phyloP scores from a whole-genome alignment of 345 rosid species.

The Boechera stricta region DNA sequence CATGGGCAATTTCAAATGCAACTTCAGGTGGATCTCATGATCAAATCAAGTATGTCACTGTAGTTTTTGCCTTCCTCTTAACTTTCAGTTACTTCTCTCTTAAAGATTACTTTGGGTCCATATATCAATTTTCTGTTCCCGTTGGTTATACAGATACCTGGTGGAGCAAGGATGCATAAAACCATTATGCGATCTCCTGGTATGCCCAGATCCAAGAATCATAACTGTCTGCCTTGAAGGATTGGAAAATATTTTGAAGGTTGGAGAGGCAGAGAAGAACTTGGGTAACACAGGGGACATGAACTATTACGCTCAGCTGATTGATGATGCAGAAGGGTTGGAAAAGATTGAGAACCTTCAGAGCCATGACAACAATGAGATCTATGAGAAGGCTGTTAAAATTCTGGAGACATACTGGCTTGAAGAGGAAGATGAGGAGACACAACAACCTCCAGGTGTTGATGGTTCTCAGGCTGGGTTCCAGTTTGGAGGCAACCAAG shows the following conservation, averaged over 20 bases:
- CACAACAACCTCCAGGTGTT: conserved; percentile 63
- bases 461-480: conserved; percentile 62
- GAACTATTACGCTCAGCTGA: conserved; percentile 69
- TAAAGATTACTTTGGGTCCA: background rate
- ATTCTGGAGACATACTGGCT: conserved; percentile 85
- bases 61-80: background rate
- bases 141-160: conserved; percentile 49
- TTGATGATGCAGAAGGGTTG: conserved; percentile 85
- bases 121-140: background rate
- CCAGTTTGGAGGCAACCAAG: conserved; percentile 68
- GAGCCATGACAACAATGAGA: conserved; percentile 82
- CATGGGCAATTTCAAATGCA: conserved; percentile 96
- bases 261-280: conserved; percentile 81
- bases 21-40: conserved; percentile 93
- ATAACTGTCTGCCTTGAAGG: conserved; percentile 69
- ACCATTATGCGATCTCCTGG: conserved; percentile 82
- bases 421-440: conserved; percentile 85
- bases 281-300: conserved; percentile 56
- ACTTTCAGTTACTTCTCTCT: background rate
- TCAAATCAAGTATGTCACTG: conserved; percentile 70
- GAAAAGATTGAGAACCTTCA: conserved; percentile 87
- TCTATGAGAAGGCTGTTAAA: conserved; percentile 86
- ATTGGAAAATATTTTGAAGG: conserved; percentile 71
- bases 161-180: conserved; percentile 81
- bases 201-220: conserved; percentile 85